Conservation (phyloP, 441 rosid genomes). For the Pelargonium exstipulatum region DNA sequence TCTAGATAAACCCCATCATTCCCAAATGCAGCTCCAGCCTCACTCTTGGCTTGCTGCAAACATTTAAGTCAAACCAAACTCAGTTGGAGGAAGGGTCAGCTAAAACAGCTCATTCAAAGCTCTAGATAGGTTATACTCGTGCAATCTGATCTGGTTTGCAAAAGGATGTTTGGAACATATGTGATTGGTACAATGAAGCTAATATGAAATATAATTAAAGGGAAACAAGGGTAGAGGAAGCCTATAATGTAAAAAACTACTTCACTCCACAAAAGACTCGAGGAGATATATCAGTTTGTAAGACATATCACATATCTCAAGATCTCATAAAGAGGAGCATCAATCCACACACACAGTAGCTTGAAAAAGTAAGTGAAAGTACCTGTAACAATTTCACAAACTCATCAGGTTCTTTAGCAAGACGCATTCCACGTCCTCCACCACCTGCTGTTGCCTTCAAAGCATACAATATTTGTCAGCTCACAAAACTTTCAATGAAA, state of each 20-base stretch:
- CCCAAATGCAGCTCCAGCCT: constrained; percentile 99
- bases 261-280: not conserved
- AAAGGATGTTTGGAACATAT: not conserved
- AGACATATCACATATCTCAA: not conserved
- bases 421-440: constrained; percentile 99
- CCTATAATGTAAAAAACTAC: not conserved
- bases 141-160: not conserved
- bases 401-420: constrained; percentile 89
- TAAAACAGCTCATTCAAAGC: constrained; percentile 4
- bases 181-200: not conserved
- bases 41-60: constrained; percentile 92
- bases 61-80: constrained; percentile 21
- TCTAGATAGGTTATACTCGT: not conserved
- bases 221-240: constrained; percentile 1
- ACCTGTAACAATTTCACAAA: constrained; percentile 95
- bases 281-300: not conserved
- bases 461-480: constrained; percentile 16
- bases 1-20: constrained; percentile 95
- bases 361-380: constrained; percentile 17
- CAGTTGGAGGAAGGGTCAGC: constrained; percentile 10
- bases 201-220: not conserved
- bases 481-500: constrained; percentile 2
- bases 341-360: not conserved
- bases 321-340: not conserved
- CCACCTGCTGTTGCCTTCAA: constrained; percentile 98